Base-by-base conservation (phyloP, 257 asterid genomes). In the Primulina tabacum region DNA sequence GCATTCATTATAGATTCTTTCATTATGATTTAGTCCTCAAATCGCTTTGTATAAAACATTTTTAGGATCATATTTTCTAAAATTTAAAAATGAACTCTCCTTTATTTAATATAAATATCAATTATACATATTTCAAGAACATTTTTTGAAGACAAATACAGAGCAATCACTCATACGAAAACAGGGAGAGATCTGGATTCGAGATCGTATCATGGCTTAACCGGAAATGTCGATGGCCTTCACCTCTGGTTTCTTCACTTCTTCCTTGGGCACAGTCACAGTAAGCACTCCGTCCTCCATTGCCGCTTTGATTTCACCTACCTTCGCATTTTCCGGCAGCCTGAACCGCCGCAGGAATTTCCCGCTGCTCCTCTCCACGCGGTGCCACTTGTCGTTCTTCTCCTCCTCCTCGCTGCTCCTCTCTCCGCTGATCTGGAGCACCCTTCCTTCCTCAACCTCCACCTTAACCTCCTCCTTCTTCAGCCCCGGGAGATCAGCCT, bases 351-450 rank as follows among this genome's bases (percentile, higher is more conserved):
- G 55, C 26, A 72, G 9, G 71, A 77, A 72, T 59, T 72, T 72
- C 18, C 81, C 81, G 9, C 71, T 43, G 47, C 78, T 50, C 57
- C 57, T 50, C 8, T 50, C 57, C 20, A 50, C 57, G 3, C 8
- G 57, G 57, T 50, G 57, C 81, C 78, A 77, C 64, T 56, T 73
- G 12, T 72, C 81, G 12, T 47, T 58, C 68, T 63, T 72, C 61
- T 77, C 81, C n/a, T 77, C 81, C 16, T 68, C 8, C 38, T 77
- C 81, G 0, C 75, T 57, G 71, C 65, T 77, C 71, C 75, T 68
- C 75, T 77, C 81, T 1, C 81, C 78, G 2, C 72, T 63, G 10
- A 77, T 73, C 53, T 73, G 78, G 5, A 76, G 64, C 7, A 71
- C 72, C 58, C 60, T 33, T 5, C 67, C 76, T n/a, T 76, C 80